Base-by-base conservation (phyloP, 306 rosid species). In the Fragaria vesca region DNA sequence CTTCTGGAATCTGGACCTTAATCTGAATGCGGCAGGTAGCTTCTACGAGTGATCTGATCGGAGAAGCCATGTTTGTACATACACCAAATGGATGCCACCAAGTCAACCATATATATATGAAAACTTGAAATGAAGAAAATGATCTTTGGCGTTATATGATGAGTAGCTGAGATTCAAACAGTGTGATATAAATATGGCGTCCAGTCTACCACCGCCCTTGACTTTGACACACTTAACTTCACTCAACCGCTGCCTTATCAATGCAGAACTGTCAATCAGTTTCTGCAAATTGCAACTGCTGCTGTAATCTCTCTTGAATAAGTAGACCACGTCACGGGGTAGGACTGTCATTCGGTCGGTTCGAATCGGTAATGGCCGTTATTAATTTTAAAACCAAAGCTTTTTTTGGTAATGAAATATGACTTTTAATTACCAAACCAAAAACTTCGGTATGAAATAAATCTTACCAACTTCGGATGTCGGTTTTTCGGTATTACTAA, bases 11-110 rank as follows among this genome's bases (percentile, higher is more conserved):
- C 46, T 17, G 3, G 70, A 65, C 13, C 70, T 66, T 18, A 40
- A 66, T 66, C 71, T 66, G 71, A 66, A 66, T 18, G 71, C 71
- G 48, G 71, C 71, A 38, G 6, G 48, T n/a, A 66, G 42, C 71
- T 38, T 66, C 30, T 20, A 36, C 0, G 30, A 38, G 71, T 20
- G 48, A 66, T 66, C 15, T 36, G 48, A 66, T 66, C 47, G n/a
- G 26, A 36, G 47, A 66, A 36, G 70, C 28, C n/a, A 65, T 17
- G 67, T 24, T n/a, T 8, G 12, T 13, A 60, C 20, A 48, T 12
- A 47, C 8, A 13, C 65, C 18, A 61, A 61, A 26, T 26, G 67
- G 2, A 60, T 26, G 12, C 21, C 38, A 17, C 0, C 36, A 66
- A 66, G 71, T 66, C 71, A 36, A 36, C 6, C 71, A 38, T 8